Conservation (phyloP, 2,329 filamentous ascomycete genomes). For the Nothomitra cinnamomea region DNA sequence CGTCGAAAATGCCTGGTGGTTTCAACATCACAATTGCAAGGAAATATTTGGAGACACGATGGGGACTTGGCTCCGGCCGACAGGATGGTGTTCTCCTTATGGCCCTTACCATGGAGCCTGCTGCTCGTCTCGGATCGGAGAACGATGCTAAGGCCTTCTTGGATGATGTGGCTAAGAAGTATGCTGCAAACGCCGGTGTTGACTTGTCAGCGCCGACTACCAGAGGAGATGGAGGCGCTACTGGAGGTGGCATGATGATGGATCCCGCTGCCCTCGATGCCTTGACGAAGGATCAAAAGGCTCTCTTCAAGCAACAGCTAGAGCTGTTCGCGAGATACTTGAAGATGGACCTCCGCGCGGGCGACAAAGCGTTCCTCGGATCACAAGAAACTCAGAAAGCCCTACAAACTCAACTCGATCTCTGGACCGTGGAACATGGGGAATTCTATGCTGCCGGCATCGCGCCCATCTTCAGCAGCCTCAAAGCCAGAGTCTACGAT, state of each 20-base stretch:
- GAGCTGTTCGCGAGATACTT: slow-evolving; percentile 90
- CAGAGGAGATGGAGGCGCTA: slow-evolving; percentile 54
- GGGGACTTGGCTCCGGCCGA: slow-evolving; percentile 71
- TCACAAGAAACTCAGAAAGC: slow-evolving; percentile 74
- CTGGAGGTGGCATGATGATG: slow-evolving; percentile 93
- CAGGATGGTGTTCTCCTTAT: slow-evolving; percentile 84
- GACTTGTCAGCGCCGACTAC: slow-evolving; percentile 58
- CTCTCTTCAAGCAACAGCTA: slow-evolving; percentile 94
- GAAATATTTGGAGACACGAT: slow-evolving; percentile 88
- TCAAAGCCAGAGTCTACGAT: slow-evolving; percentile 93
- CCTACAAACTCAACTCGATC: slow-evolving; percentile 80
- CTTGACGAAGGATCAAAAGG: slow-evolving; percentile 88
- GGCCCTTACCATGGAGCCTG: slow-evolving; percentile 82
- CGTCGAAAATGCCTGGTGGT: slow-evolving; percentile 97
- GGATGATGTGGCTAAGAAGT: slow-evolving; percentile 77
- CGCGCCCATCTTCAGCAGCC: slow-evolving; percentile 77
- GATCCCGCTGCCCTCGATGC: slow-evolving; percentile 94
- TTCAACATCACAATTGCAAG: slow-evolving; percentile 96
- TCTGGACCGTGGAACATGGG: slow-evolving; percentile 90
- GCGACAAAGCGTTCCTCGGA: slow-evolving; percentile 79
- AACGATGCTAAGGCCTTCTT: slow-evolving; percentile 83
- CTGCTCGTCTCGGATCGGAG: slow-evolving; percentile 76
- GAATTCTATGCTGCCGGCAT: slow-evolving; percentile 93
- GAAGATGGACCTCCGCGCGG: slow-evolving; percentile 91
- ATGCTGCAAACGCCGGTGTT: slow-evolving; percentile 68